A percentile compares a stretch with the other conserved stretches of the same genome.
phyloP scores from a whole-genome alignment of 2,329 filamentous ascomycete species.

The Pseudocercospora vitis region DNA sequence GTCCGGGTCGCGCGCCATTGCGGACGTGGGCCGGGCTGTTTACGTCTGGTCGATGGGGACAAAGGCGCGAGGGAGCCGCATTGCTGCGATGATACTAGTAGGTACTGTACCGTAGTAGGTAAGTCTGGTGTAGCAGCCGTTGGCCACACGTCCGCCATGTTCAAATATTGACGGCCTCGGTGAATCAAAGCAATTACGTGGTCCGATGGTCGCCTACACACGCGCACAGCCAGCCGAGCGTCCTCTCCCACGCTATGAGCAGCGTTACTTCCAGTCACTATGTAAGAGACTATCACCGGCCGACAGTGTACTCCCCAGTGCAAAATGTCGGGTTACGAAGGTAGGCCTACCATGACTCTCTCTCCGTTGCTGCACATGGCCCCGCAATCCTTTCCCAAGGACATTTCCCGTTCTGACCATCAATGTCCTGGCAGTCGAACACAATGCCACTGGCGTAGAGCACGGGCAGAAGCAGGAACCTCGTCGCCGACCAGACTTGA shows the following conservation, averaged over 20 bases:
- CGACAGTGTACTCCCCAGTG: neutral
- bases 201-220: neutral
- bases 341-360: no score
- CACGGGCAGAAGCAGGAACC: slow-evolving; percentile 32
- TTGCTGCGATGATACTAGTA: neutral
- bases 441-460: slow-evolving; percentile 47
- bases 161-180: slow-evolving; percentile 2
- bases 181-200: neutral
- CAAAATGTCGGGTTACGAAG: slow-evolving; percentile 10
- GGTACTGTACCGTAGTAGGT: no score
- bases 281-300: neutral
- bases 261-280: no score
- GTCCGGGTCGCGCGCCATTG: slow-evolving; percentile 25
- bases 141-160: no score
- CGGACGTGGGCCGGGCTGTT: neutral
- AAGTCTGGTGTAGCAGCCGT: no score
- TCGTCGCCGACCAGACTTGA: slow-evolving; percentile 61
- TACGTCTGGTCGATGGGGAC: neutral
- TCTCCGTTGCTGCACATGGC: no score
- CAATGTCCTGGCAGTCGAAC: slow-evolving; percentile 44
- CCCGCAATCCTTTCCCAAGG: no score
- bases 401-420: slow-evolving; percentile 2
- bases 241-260: neutral
- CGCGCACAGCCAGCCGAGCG: neutral
- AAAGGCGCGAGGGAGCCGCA: neutral